phyloP scores from a whole-genome alignment of 1,139 yeast genomes.

The Zygotorulaspora mrakii region DNA sequence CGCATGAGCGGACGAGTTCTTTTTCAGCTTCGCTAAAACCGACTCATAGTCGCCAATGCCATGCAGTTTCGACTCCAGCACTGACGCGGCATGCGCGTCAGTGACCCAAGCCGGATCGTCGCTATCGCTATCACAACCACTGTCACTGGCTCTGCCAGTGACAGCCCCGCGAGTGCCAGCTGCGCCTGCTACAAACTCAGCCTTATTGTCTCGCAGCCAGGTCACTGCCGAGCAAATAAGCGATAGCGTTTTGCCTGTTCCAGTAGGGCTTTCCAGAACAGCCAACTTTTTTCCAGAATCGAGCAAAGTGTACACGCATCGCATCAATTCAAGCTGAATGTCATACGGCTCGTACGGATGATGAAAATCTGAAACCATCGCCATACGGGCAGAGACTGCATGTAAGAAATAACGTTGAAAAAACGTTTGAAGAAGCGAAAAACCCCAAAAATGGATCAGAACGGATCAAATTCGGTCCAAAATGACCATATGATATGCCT shows the following conservation, averaged over 20 bases:
- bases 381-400: no score
- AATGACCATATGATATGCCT: no score
- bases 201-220: conserved; percentile 70
- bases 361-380: no score
- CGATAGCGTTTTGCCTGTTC: conserved; percentile 89
- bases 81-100: conserved; percentile 41
- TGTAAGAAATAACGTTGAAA: no score
- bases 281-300: conserved; percentile 62
- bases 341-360: conserved; percentile 83
- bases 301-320: conserved; percentile 61
- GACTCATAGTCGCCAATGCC: conserved; percentile 41
- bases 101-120: conserved; percentile 64
- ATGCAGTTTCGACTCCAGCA: conserved; percentile 35
- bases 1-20: no score
- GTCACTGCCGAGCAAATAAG: conserved; percentile 81
- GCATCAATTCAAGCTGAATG: conserved; percentile 78
- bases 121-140: conserved; percentile 25
- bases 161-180: conserved; percentile 7
- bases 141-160: conserved; percentile 14
- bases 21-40: conserved; percentile 36
- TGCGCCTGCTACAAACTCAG: conserved; percentile 16
- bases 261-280: conserved; percentile 90
- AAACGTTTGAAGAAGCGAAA: no score
- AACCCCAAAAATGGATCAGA: no score
- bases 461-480: no score